Base-by-base conservation (phyloP, 1,284 basidiomycete species). In the Leccinum variabile region DNA sequence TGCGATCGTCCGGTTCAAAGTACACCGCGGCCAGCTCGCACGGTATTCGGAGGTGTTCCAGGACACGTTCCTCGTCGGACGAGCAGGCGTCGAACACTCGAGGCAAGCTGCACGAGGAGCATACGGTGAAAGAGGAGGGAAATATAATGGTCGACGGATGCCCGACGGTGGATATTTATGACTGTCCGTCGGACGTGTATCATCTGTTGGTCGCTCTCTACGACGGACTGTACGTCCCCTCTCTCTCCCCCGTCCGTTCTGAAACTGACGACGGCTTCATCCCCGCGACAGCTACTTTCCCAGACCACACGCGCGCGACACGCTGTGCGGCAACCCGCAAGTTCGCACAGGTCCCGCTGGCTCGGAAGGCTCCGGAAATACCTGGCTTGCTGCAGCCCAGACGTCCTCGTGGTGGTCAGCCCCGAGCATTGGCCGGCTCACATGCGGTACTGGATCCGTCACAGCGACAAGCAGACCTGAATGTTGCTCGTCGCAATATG, bases 31-130 rank as follows among this genome's bases (percentile, higher is more conserved):
- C 1, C 86, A 89, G 67, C 81, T 91, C 30, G 81, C 82, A 62
- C 82, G 89, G 7, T 89, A 90, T 64, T 91, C 89, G 0, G 89
- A 90, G 49, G 79, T 91, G 22, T 90, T 91, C 71, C 78, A 79
- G 59, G 85, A 83, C 62, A 75, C 90, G 63, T 84, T 91, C 68
- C 78, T 82, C 0, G 75, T 91, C 11, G 88, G 87, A 3, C 85
- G 57, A 5, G 65, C 61, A 0, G 49, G 58, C 32, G 14, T 60
- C 35, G 41, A 52, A 59, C 46, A 32, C 8, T 59, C 63, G 3
- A 55, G 35, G 10, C 46, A 49, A 25, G 46, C 46, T 49, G 46
- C 46, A 22, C 5, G 16, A 44, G 56, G 39, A 16, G 16, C 33
- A 10, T 30, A 5, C 6, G n/a, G 37, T 28, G 37, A 69, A 67